Base-by-base conservation (phyloP, 2,329 filamentous ascomycete species). In the Colletotrichum neosansevieriae region DNA sequence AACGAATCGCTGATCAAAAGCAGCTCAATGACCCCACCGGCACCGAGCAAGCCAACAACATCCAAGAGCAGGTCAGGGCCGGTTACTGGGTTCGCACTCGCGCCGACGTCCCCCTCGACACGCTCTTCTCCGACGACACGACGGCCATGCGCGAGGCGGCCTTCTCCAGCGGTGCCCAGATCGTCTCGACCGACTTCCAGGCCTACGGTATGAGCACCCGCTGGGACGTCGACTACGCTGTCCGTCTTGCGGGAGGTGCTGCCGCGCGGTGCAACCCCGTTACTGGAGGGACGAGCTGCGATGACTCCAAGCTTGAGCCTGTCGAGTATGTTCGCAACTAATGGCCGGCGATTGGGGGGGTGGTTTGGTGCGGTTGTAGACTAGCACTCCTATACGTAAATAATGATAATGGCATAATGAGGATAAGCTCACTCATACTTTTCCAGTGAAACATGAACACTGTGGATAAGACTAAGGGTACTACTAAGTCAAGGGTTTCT, bases 41-140 rank as follows among this genome's bases (percentile, higher is more conserved):
- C n/a, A 73, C 74, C 3, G 76, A 80, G 40, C 74, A 77, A 3
- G 76, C 73, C 12, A 77, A 81, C 53, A 84, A 81, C 53, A 84
- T 85, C 58, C 79, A 80, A 67, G 73, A 78, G 7, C 77, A 84
- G 42, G 83, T 85, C 21, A 74, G 75, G 57, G 82, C 81, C 10
- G 80, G 80, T 6, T 85, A 85, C 74, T 81, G 83, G 73, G 79
- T 86, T n/a, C 79, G 83, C 51, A 85, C 83, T 2, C 75, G 83
- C 45, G 77, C 82, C 3, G 84, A 86, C 73, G 77, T 80, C 29
- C 83, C 83, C 0, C 75, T 85, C 29, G 75, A 75, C 2, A 85
- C 83, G 0, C 74, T 86, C 6, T 67, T 83, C 17, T 72, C 73
- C 13, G 76, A 76, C 60, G 80, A 83, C 62, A 78, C 76, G 2